Conservation (phyloP, 192 early-diverging fungal species). For the Diversispora eburnea region DNA sequence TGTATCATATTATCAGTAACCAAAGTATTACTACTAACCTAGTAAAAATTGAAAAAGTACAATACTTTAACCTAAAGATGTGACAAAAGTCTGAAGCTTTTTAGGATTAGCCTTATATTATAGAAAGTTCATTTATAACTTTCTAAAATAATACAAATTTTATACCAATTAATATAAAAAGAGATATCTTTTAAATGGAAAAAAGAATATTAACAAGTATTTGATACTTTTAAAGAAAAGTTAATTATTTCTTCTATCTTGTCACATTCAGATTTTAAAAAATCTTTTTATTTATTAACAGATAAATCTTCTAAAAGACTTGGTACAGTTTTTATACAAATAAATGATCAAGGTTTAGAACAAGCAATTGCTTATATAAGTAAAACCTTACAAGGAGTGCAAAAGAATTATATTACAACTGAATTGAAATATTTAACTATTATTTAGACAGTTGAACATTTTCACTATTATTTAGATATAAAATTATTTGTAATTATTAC, state of each 20-base stretch:
- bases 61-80: background rate
- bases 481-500: background rate
- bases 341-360: slow-evolving; percentile 12
- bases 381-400: slow-evolving; percentile 1
- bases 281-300: slow-evolving; percentile 32
- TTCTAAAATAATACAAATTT: background rate
- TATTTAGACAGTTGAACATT: slow-evolving; percentile 29
- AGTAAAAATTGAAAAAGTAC: slow-evolving; percentile 18
- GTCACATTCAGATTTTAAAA: slow-evolving; percentile 25
- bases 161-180: background rate
- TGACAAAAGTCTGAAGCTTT: background rate
- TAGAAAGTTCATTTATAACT: background rate
- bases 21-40: slow-evolving; percentile 4
- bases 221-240: slow-evolving; percentile 31
- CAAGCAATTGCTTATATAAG: slow-evolving; percentile 30
- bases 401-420: slow-evolving; percentile 33
- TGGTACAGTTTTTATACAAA: slow-evolving; percentile 40
- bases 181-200: background rate
- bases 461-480: slow-evolving; percentile 30
- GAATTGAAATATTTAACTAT: slow-evolving; percentile 33
- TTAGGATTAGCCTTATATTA: slow-evolving; percentile 12
- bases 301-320: slow-evolving; percentile 42
- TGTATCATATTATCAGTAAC: slow-evolving; percentile 15
- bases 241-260: slow-evolving; percentile 37
- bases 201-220: background rate